Evolutionary conservation across 331 rosid species (phyloP).

Genomic region (Saraca asoca): DNA sequence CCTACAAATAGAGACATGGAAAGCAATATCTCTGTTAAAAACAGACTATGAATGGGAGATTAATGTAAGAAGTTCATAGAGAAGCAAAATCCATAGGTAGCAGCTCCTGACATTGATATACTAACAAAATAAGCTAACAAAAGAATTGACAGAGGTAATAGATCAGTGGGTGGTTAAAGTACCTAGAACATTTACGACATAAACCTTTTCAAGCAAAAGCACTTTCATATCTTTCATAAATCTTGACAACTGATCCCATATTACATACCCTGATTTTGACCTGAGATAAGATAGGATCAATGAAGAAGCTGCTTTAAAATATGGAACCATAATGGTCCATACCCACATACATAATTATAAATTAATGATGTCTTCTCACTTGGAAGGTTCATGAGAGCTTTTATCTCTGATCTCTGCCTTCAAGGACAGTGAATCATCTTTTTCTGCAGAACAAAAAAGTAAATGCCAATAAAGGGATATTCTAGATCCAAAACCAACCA

Average conservation of each 20-base stretch:
- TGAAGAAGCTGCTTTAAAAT: no score
- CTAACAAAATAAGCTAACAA: constrained; percentile 22
- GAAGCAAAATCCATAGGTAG: constrained; percentile 15
- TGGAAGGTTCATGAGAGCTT: constrained; percentile 37
- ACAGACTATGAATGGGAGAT: not conserved
- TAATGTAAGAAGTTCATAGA: constrained; percentile 6
- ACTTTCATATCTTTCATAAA: constrained; percentile 64
- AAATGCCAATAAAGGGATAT: constrained; percentile 20
- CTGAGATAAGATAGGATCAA: constrained; percentile 46
- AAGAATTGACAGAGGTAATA: constrained; percentile 6
- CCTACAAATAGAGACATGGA: constrained; percentile 45
- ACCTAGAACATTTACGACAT: constrained; percentile 73
- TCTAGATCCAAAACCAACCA: constrained; percentile 26
- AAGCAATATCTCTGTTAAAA: constrained; percentile 20
- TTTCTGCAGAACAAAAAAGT: constrained; percentile 31
- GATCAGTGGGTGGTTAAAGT: constrained; percentile 39
- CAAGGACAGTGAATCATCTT: constrained; percentile 34
- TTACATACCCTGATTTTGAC: constrained; percentile 26
- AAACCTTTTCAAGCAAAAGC: constrained; percentile 69
- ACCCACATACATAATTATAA: constrained; percentile 8
- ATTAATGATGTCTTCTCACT: constrained; percentile 40
- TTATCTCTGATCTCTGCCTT: constrained; percentile 40
- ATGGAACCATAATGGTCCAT: constrained; percentile 20
- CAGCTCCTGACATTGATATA: constrained; percentile 18
- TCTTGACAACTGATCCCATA: constrained; percentile 39